Conservation (phyloP, 1,139 yeast species). For the Candida pseudoviswanathii region DNA sequence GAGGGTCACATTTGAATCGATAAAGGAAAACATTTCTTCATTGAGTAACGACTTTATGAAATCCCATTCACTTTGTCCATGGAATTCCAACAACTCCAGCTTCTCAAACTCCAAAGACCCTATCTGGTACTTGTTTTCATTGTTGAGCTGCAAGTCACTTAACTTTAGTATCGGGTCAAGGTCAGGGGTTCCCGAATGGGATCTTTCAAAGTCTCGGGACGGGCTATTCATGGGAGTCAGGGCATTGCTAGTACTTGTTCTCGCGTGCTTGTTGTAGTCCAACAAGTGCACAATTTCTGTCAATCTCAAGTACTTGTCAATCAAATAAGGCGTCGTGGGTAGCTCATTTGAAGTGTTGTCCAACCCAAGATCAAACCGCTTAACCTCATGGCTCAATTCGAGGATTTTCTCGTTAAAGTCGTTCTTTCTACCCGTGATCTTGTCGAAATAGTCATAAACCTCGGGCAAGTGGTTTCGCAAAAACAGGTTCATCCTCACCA, state of each 20-base stretch:
- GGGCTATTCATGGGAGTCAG: slow-evolving; percentile 10
- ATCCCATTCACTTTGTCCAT: slow-evolving; percentile 51
- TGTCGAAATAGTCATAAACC: slow-evolving; percentile 67
- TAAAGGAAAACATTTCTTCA: slow-evolving; percentile 49
- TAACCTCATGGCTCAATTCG: slow-evolving; percentile 59
- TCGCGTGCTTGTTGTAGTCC: slow-evolving; percentile 19
- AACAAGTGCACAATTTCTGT: slow-evolving; percentile 58
- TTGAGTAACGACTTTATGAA: slow-evolving; percentile 48
- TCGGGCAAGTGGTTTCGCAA: slow-evolving; percentile 60
- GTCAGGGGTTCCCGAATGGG: slow-evolving; percentile 6
- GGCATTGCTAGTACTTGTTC: neutral
- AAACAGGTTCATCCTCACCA: slow-evolving; percentile 70
- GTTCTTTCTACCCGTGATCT: slow-evolving; percentile 67
- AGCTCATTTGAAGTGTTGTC: slow-evolving; percentile 53
- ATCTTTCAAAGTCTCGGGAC: neutral
- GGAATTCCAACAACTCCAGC: slow-evolving; percentile 47
- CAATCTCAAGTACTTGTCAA: slow-evolving; percentile 64
- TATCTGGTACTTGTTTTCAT: slow-evolving; percentile 46
- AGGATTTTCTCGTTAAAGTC: slow-evolving; percentile 64
- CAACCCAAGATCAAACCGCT: slow-evolving; percentile 51
- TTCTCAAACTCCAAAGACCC: slow-evolving; percentile 60
- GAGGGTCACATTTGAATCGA: slow-evolving; percentile 47
- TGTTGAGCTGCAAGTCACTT: slow-evolving; percentile 9
- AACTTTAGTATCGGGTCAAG: slow-evolving; percentile 11
- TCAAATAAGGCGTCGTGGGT: slow-evolving; percentile 68